Evolutionary conservation across 768 basidiomycete genomes (phyloP), one percentile per base, ranked within the genome.

Genomic region (Crepidotus variabilis): DNA sequence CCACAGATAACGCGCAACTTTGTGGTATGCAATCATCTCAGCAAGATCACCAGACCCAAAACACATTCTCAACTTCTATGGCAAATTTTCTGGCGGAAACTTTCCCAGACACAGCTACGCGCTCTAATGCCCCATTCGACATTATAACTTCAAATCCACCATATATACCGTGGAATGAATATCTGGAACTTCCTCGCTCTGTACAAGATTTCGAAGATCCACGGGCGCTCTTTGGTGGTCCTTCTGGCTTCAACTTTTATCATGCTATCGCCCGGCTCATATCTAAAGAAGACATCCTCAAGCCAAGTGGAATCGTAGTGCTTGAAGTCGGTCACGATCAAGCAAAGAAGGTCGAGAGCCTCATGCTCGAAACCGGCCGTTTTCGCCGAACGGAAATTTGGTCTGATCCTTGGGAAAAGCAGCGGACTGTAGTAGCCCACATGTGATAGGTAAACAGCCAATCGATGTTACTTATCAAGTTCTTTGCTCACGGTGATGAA

Each of bases 81-180:
- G 75, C 75, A 39, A 73, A 74, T 61, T 74, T 82, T 56, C 68
- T 83, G 35, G 75, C 74, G 36, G 74, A 74, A 13, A 74, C 78
- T 57, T 76, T 89, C 51, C 66, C 66, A 51, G 61, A 62, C 51
- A 60, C 66, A 20, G 58, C 66, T 47, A 59, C 66, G 52, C 61
- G 58, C 47, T 67, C 82, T 57, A 63, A 62, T 50, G 76, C 70
- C 2, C 82, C 87, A 1, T 90, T 86, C 71, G 86, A 92, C 71
- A 73, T 94, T 55, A 74, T 94, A 64, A 92, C 92, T 10, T 83
- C 87, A 14, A 95, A 94, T 71, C 90, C 90, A 22, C 90, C 92
- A 9, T 98, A 97, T 71, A 90, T 98, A 61, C 77, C 93, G 35
- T 77, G 69, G 59, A 61, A 70, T 36, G 86, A 88, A 57, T 95